Evolutionary conservation across 331 rosid species (phyloP).

Genomic region (Malus hybrid): DNA sequence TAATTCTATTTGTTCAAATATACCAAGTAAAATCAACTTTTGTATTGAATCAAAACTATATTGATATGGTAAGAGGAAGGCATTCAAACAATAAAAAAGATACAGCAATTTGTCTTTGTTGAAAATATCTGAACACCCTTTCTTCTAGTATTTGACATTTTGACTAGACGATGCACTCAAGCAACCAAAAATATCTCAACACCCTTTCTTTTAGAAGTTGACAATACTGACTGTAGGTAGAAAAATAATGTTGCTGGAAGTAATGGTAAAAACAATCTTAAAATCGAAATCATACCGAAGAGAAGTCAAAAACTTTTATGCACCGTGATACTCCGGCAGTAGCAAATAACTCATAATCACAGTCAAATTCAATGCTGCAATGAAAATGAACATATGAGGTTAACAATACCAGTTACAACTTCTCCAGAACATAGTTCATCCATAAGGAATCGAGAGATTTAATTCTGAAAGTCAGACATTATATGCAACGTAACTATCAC

Average conservation of each 20-base stretch:
- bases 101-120: neutral
- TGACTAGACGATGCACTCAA: neutral
- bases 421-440: neutral
- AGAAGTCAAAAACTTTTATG: slow-evolving; percentile 92
- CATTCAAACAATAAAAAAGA: neutral
- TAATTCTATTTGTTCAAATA: neutral
- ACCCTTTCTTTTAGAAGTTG: neutral
- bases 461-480: neutral
- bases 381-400: slow-evolving; percentile 15
- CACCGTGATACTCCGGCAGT: slow-evolving; percentile 98
- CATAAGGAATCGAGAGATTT: neutral
- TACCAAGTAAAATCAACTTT: neutral
- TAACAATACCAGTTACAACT: neutral
- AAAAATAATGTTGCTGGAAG: slow-evolving; percentile 1
- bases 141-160: neutral
- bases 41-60: neutral
- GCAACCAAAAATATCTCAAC: neutral
- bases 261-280: slow-evolving; percentile 8
- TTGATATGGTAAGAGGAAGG: neutral
- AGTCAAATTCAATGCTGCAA: slow-evolving; percentile 95
- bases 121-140: neutral
- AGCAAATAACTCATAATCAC: slow-evolving; percentile 89
- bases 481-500: slow-evolving; percentile 27
- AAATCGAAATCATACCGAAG: slow-evolving; percentile 47
- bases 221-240: neutral